Percentiles rank a stretch among this genome's conserved stretches.
Conservation (phyloP, 352 stramenopile genomes). For the Phytophthora hibernalis region DNA sequence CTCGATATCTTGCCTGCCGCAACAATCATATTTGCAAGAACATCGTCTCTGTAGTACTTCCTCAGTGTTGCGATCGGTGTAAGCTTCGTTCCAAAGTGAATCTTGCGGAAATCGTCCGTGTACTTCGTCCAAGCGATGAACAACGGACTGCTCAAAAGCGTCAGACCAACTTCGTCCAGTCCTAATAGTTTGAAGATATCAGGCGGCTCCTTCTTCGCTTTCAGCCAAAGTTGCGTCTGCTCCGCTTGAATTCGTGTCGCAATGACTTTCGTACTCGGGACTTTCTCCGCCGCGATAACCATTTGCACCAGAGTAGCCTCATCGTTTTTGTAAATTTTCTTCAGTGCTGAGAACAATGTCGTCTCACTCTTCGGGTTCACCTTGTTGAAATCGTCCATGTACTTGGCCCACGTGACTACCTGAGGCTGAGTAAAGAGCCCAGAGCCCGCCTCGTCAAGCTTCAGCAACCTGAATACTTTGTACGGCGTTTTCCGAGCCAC, state of each 20-base stretch:
- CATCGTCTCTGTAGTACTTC: slow-evolving; percentile 12
- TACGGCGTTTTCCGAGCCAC: background rate
- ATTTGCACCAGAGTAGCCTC: slow-evolving; percentile 2
- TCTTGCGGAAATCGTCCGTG: slow-evolving; percentile 13
- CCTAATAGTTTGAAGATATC: slow-evolving; percentile 15
- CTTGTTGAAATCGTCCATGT: slow-evolving; percentile 9
- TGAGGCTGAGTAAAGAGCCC: slow-evolving; percentile 9
- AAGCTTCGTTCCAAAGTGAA: background rate
- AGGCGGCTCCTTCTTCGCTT: background rate
- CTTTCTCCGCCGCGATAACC: background rate
- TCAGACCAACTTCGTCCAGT: background rate
- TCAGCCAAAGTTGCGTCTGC: slow-evolving; percentile 7
- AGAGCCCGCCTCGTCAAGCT: background rate
- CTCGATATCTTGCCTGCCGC: background rate
- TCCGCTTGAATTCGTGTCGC: slow-evolving; percentile 14
- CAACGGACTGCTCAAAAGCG: slow-evolving; percentile 10
- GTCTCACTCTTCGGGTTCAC: background rate
- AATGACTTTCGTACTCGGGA: slow-evolving; percentile 1
- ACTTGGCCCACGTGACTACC: slow-evolving; percentile 8
- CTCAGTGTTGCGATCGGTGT: slow-evolving; percentile 12
- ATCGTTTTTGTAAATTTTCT: background rate
- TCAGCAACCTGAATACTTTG: background rate
- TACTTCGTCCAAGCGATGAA: slow-evolving; percentile 17
- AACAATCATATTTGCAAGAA: slow-evolving; percentile 14
- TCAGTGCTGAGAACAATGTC: slow-evolving; percentile 5